These are phyloP conservation scores for Phytopythium aichiense DNA, from an alignment of 352 stramenopile species.

Conservation along the genomic window DNA sequence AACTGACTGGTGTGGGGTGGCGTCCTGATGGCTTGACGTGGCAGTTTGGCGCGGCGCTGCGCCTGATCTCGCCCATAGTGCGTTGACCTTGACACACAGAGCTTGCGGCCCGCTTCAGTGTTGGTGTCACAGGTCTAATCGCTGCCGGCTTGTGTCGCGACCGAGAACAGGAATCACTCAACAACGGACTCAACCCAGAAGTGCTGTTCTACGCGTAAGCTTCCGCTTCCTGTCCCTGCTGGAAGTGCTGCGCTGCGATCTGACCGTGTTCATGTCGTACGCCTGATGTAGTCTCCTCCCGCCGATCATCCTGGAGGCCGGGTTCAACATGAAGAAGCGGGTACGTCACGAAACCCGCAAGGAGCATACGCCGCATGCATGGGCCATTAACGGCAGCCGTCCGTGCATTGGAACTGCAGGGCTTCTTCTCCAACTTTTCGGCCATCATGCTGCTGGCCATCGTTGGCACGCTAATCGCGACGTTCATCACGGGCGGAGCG, in stretches of 20 bases:
- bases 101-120: not conserved
- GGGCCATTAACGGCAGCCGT: not conserved
- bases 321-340: conserved; percentile 87
- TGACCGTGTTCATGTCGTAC: conserved; percentile 1
- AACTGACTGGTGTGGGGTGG: not conserved
- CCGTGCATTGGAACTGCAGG: conserved; percentile 22
- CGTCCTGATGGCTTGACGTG: not conserved
- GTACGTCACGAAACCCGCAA: conserved; percentile 21
- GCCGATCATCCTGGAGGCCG: conserved; percentile 83
- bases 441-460: conserved; percentile 83
- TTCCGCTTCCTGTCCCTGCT: not conserved
- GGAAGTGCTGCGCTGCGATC: not conserved
- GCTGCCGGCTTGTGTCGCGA: not conserved
- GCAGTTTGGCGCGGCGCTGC: conserved; percentile 70
- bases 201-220: conserved; percentile 78
- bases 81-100: not conserved
- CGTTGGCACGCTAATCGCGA: conserved; percentile 74
- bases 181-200: conserved; percentile 79
- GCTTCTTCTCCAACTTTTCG: conserved; percentile 87
- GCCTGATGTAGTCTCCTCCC: conserved; percentile 36
- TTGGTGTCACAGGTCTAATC: not conserved
- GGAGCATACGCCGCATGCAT: no score
- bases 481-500: conserved; percentile 74
- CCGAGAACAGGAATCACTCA: conserved; percentile 57
- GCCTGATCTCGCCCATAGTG: conserved; percentile 80